phyloP scores from a whole-genome alignment of 805 yeast species.

The Kluyveromyces nonfermentans region DNA sequence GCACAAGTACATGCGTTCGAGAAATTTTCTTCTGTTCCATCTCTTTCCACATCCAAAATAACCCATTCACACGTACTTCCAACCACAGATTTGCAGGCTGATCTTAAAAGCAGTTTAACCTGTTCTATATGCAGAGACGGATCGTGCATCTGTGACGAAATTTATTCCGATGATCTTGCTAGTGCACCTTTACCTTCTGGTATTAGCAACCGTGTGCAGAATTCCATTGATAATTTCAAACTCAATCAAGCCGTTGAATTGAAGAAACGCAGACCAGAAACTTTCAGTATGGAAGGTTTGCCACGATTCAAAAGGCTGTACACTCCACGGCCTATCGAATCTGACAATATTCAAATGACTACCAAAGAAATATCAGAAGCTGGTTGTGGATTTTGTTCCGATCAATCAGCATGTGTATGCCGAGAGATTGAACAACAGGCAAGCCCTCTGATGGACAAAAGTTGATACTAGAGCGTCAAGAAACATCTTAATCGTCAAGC shows the following conservation, averaged over 20 bases:
- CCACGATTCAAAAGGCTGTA: conserved; percentile 3
- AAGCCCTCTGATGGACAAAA: too few species aligned
- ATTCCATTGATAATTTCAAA: conserved; percentile 35
- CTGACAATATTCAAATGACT: background rate
- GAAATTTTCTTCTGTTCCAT: too few species aligned
- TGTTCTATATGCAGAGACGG: conserved; percentile 9
- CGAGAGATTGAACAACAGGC: conserved; percentile 54
- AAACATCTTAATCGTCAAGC: too few species aligned
- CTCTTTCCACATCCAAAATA: too few species aligned
- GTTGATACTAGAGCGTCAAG: too few species aligned
- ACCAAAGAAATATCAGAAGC: conserved; percentile 32
- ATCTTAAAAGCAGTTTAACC: too few species aligned
- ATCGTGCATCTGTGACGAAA: conserved; percentile 2
- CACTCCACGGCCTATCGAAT: conserved; percentile 5
- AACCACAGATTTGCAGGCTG: too few species aligned
- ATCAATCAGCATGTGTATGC: conserved; percentile 86
- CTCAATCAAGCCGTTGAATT: conserved; percentile 56
- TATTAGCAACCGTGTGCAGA: conserved; percentile 15
- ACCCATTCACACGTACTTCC: too few species aligned
- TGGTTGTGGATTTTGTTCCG: conserved; percentile 90
- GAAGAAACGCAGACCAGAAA: background rate
- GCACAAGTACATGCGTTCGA: conserved; percentile 2
- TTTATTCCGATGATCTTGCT: background rate
- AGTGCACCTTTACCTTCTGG: background rate
- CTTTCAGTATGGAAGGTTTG: background rate